A percentile compares a stretch with the other conserved stretches of the same genome.
Evolutionary conservation across 257 asterid species (phyloP).

Genomic region (Solanum neorickii): DNA sequence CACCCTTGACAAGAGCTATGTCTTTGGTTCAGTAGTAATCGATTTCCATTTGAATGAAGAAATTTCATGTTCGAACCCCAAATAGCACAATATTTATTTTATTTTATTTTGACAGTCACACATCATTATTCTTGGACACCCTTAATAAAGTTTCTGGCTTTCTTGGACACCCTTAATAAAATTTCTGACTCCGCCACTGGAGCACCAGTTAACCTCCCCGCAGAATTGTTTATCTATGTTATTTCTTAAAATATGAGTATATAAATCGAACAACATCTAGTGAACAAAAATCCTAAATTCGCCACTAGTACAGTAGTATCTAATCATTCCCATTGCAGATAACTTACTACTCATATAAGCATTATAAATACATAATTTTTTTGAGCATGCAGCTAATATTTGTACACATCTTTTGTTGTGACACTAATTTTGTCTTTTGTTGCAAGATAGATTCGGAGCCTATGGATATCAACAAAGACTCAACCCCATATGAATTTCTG

Average conservation of each 20-base stretch:
- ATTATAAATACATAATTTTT: no score
- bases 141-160: no score
- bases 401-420: background rate
- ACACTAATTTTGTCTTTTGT: background rate
- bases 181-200: no score
- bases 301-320: no score
- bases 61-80: background rate
- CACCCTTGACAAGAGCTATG: background rate
- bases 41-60: background rate
- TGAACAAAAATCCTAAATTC: background rate
- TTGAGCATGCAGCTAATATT: background rate
- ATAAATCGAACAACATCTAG: background rate
- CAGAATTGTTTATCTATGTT: background rate
- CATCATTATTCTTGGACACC: no score
- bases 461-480: constrained; percentile 58
- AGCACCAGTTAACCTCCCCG: no score
- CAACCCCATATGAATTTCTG: constrained; percentile 58
- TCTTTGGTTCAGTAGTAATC: no score
- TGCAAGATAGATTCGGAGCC: constrained; percentile 67
- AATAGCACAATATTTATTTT: no score
- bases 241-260: background rate
- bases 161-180: no score
- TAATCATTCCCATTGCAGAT: no score
- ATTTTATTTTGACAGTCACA: no score
- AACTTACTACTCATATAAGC: no score